Conservation (phyloP, 441 rosid genomes). For the Euphorbia celastroides region DNA sequence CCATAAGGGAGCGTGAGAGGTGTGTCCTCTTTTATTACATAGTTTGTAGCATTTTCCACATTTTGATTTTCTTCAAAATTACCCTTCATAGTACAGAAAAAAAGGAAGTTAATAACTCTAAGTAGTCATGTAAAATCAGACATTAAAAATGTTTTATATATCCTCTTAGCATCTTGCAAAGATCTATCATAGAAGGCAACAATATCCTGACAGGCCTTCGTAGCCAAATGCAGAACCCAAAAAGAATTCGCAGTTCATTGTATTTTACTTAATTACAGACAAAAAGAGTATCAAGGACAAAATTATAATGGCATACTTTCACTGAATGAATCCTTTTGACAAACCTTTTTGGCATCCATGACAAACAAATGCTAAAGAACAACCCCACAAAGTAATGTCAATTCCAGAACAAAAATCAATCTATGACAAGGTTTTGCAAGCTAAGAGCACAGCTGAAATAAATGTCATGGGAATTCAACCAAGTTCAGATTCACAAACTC, state of each 20-base stretch:
- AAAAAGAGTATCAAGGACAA: not conserved
- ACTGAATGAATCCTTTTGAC: not conserved
- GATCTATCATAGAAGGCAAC: conserved; percentile 1
- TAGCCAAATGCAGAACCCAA: not conserved
- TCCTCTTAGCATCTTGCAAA: conserved; percentile 16
- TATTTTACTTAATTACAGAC: not conserved
- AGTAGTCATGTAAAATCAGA: conserved; percentile 24
- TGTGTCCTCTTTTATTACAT: conserved; percentile 43
- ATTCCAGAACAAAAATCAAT: not conserved
- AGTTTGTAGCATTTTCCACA: conserved; percentile 34
- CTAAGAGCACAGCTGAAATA: not conserved
- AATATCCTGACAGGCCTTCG: not conserved
- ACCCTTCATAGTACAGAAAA: conserved; percentile 49
- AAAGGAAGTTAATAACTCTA: conserved; percentile 32
- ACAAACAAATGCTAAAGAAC: not conserved
- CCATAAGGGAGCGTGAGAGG: conserved; percentile 42
- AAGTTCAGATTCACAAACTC: not conserved
- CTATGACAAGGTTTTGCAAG: not conserved
- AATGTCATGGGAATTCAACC: not conserved
- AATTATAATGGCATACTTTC: not conserved
- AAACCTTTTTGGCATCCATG: not conserved
- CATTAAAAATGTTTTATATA: conserved; percentile 19
- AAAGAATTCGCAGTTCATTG: conserved; percentile 2
- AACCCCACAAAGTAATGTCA: not conserved
- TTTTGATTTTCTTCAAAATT: conserved; percentile 27